Evolutionary conservation across 805 yeast species (phyloP).

Genomic region (Myxozyma mucilagina): DNA sequence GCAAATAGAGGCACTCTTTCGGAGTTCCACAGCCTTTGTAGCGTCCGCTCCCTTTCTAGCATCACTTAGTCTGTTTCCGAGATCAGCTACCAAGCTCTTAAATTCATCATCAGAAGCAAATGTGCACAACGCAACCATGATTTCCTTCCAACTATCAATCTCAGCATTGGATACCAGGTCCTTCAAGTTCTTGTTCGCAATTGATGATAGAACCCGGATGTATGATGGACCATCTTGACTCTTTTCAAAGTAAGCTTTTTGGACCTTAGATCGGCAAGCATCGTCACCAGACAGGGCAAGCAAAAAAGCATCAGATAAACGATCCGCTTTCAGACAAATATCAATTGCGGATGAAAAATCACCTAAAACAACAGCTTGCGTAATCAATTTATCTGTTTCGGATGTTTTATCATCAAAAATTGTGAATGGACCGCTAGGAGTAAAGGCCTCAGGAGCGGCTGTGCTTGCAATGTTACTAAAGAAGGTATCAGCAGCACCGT

Average conservation of each 20-base stretch:
- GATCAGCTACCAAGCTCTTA: conserved; percentile 55
- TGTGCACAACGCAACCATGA: conserved; percentile 68
- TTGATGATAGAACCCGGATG: conserved; percentile 71
- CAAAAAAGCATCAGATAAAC: conserved; percentile 75
- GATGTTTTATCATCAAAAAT: conserved; percentile 44
- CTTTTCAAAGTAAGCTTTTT: conserved; percentile 66
- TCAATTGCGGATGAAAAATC: conserved; percentile 67
- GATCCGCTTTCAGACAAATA: conserved; percentile 60
- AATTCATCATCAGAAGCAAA: conserved; percentile 51
- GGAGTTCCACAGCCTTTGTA: conserved; percentile 41
- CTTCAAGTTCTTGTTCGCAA: conserved; percentile 51
- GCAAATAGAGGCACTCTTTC: conserved; percentile 74
- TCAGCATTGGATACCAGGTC: conserved; percentile 81
- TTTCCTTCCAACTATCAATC: conserved; percentile 77
- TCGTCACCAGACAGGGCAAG: conserved; percentile 66
- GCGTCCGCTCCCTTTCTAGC: conserved; percentile 34
- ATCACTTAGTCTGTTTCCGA: conserved; percentile 75
- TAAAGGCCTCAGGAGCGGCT: conserved; percentile 17
- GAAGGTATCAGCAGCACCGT: conserved; percentile 34
- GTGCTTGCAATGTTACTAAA: conserved; percentile 34
- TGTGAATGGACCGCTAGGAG: conserved; percentile 38
- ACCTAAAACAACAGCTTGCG: conserved; percentile 58
- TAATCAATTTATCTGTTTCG: conserved; percentile 49
- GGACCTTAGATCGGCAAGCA: conserved; percentile 62
- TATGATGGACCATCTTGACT: conserved; percentile 54